Percentiles rank a stretch among this genome's conserved stretches.
Conservation (phyloP, 768 basidiomycete genomes). For the Postia placenta region DNA sequence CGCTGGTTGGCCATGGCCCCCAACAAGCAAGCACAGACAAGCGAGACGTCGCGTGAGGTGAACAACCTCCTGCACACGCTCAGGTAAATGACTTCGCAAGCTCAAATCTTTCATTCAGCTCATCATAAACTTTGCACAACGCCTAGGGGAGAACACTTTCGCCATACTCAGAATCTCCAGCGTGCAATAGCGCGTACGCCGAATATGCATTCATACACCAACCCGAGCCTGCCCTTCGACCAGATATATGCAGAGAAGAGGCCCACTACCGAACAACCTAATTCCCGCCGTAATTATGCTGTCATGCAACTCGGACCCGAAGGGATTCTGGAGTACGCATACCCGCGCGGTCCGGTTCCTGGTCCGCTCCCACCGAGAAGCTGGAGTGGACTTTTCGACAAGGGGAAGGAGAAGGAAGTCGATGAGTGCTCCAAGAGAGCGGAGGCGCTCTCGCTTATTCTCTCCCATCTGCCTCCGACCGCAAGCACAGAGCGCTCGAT, state of each 20-base stretch:
- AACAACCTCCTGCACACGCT: constrained; percentile 46
- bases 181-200: constrained; percentile 14
- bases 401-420: constrained; percentile 19
- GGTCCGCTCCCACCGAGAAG: constrained; percentile 40
- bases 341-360: constrained; percentile 18
- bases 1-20: too few relatives aligned
- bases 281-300: constrained; percentile 9
- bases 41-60: constrained; percentile 24
- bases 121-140: background rate
- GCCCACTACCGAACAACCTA: constrained; percentile 4
- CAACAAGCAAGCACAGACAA: background rate
- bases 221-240: constrained; percentile 40
- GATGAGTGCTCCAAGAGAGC: constrained; percentile 40
- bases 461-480: constrained; percentile 27
- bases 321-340: constrained; percentile 15
- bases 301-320: constrained; percentile 5
- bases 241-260: constrained; percentile 25
- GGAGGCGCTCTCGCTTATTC: constrained; percentile 48
- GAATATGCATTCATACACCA: constrained; percentile 24
- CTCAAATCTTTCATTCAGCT: background rate
- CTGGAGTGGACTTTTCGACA: constrained; percentile 36
- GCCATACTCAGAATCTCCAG: constrained; percentile 52
- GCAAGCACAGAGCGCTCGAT: constrained; percentile 10
- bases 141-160: constrained; percentile 64
- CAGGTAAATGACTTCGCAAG: constrained; percentile 30